phyloP scores from a whole-genome alignment of 148 eudicot species.

The Vaccinium darrowii region DNA sequence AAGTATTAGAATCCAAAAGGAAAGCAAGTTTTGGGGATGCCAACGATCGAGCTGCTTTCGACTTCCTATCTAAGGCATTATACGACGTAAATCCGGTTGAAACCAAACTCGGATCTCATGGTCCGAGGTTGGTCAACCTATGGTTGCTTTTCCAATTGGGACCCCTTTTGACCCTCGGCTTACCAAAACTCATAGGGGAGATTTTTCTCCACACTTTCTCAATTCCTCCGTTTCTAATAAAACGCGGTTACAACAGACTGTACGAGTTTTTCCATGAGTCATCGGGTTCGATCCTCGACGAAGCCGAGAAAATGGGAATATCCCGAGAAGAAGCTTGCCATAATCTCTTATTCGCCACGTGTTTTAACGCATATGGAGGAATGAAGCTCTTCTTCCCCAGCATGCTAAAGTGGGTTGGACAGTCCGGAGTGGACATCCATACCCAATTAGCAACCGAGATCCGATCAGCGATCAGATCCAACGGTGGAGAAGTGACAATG shows the following conservation, averaged over 20 bases:
- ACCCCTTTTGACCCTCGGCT: constrained; percentile 54
- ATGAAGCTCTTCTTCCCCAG: constrained; percentile 69
- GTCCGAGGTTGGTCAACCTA: constrained; percentile 41
- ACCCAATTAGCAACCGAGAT: constrained; percentile 52
- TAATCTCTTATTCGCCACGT: constrained; percentile 60
- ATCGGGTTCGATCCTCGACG: constrained; percentile 33
- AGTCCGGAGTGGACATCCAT: constrained; percentile 39
- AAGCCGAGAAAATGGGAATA: constrained; percentile 49
- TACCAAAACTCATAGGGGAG: constrained; percentile 55
- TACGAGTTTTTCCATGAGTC: constrained; percentile 60
- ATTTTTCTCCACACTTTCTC: constrained; percentile 39
- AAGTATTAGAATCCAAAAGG: constrained; percentile 32
- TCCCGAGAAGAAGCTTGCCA: constrained; percentile 73
- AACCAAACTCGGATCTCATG: constrained; percentile 45
- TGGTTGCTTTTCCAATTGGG: constrained; percentile 64
- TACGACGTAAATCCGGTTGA: constrained; percentile 41
- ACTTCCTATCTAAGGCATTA: constrained; percentile 49
- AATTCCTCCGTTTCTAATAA: constrained; percentile 46
- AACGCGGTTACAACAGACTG: constrained; percentile 49
- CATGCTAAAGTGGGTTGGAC: constrained; percentile 64
- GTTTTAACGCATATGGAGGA: constrained; percentile 82
- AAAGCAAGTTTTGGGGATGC: constrained; percentile 47
- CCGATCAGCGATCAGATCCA: constrained; percentile 45
- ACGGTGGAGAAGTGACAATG: constrained; percentile 59
- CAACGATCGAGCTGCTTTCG: constrained; percentile 59